Evolutionary conservation across 768 basidiomycete species (phyloP), one percentile per base, ranked within the genome.

Genomic region (Mycena sanguinolenta): DNA sequence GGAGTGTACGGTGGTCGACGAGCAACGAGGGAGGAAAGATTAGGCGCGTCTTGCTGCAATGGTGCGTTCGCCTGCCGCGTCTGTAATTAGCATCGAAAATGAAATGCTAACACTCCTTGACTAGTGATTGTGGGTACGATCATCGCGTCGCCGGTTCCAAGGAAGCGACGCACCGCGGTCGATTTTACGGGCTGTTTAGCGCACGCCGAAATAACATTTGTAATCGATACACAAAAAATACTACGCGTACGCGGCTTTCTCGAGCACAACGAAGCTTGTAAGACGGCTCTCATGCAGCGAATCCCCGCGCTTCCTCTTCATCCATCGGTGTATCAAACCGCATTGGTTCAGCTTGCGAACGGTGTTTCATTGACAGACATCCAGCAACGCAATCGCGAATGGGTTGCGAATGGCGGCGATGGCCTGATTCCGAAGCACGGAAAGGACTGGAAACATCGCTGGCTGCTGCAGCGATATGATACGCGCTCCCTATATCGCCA

Each of bases 401-500:
- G 32, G 6, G 32, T 34, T 34, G 10, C 32, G 10, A 34, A 34
- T 5, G 32, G 32, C 32, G 32, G 32, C 32, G 32, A 34, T 10
- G 32, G 32, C 32, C 4, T 10, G 32, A 10, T 10, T 38, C 36
- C 36, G 36, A 38, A 38, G 36, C 36, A 38, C 36, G 36, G 36
- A 6, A 38, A 38, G 36, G 36, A 38, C 36, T 38, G 36, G 36
- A 38, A 38, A 14, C 36, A 38, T 38, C 36, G 36, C 36, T 38
- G 36, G 36, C 36, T 38, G 36, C 14, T 38, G 36, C 36, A 63
- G 14, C 54, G 28, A n/a, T 42, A 34, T 3, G 77, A 78, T 66
- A 54, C 72, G 10, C 69, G 75, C 13, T 61, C 70, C 8, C 60
- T 79, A 13, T 77, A 77, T 54, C 74, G 75, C 12, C 71, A 77